Base-by-base conservation (phyloP, 352 stramenopile species). In the Peronospora tabacina region DNA sequence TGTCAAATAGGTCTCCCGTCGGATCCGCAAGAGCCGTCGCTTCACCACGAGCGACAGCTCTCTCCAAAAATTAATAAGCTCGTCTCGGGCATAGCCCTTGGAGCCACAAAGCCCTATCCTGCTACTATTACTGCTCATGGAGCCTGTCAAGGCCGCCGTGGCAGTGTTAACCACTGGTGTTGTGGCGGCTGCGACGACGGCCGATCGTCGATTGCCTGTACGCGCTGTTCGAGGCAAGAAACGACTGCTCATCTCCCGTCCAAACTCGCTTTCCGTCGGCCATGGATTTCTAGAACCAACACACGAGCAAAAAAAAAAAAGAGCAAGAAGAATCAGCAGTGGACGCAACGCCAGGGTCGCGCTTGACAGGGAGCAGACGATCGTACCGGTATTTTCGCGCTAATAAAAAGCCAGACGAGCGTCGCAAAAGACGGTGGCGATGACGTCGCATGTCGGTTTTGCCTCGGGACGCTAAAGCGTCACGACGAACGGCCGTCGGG, bases 61-160 rank as follows among this genome's bases (percentile, higher is more conserved):
- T 39, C 81, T 81, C 78, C 78, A 89, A 43, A 86, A 89, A 48
- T 89, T 89, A 45, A 89, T 68, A 5, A 89, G 70, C 54, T 89
- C 78, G 15, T 87, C 78, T 29, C 72, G 68, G 32, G 77, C 75
- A 60, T 77, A 88, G 9, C 73, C 70, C 22, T 68, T 81, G 38
- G 72, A 52, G 3, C 61, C 64, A 20, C 61, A 70, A 16, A 74
- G 57, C 16, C 44, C 46, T 40, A 44, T 20, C 13, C 64, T 30
- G 33, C 55, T 65, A 30, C 51, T 63, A 44, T 44, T 55, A 54
- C 50, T 65, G 55, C 34, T 72, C 5, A 11, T 61, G 48, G 49
- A 59, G n/a, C 58, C 52, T 28, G 51, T 59, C 26, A 50, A 56
- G 17, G 43, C 40, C n/a, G 19, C 38, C 1, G 19, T 22, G 5